Evolutionary conservation across 192 early-diverging fungal species (phyloP).

Genomic region (Gigaspora rosea): DNA sequence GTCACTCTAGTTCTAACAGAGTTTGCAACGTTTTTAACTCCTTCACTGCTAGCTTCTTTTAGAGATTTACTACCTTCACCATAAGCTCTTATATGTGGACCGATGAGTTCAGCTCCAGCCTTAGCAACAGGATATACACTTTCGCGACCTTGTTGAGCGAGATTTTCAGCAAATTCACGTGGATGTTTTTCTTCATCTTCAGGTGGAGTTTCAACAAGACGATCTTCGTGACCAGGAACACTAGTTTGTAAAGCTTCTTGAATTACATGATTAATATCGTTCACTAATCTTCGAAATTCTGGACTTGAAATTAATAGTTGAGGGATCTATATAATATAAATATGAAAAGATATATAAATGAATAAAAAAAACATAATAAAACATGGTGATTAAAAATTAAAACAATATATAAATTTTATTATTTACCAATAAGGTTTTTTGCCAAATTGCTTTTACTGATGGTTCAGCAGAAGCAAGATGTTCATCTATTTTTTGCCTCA

Average conservation of each 20-base stretch:
- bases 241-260: slow-evolving; percentile 34
- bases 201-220: slow-evolving; percentile 16
- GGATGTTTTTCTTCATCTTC: slow-evolving; percentile 39
- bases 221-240: slow-evolving; percentile 26
- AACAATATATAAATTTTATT: too few relatives aligned
- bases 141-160: slow-evolving; percentile 35
- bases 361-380: not conserved
- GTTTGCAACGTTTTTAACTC: slow-evolving; percentile 33
- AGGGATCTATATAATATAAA: slow-evolving; percentile 2
- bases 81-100: slow-evolving; percentile 26
- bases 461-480: slow-evolving; percentile 34
- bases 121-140: slow-evolving; percentile 33
- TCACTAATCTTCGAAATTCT: slow-evolving; percentile 50
- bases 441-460: slow-evolving; percentile 28
- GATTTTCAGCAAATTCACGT: slow-evolving; percentile 27
- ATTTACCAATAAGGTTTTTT: not conserved
- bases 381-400: too few relatives aligned
- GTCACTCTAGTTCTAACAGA: slow-evolving; percentile 30
- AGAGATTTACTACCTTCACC: slow-evolving; percentile 30
- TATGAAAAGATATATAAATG: not conserved
- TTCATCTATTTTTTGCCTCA: slow-evolving; percentile 14
- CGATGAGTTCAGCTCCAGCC: slow-evolving; percentile 24
- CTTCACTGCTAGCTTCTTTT: slow-evolving; percentile 36
- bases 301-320: slow-evolving; percentile 46
- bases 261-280: slow-evolving; percentile 43